Conservation (phyloP, 495 filamentous ascomycete genomes). For the Saxophila tyrrhenica region DNA sequence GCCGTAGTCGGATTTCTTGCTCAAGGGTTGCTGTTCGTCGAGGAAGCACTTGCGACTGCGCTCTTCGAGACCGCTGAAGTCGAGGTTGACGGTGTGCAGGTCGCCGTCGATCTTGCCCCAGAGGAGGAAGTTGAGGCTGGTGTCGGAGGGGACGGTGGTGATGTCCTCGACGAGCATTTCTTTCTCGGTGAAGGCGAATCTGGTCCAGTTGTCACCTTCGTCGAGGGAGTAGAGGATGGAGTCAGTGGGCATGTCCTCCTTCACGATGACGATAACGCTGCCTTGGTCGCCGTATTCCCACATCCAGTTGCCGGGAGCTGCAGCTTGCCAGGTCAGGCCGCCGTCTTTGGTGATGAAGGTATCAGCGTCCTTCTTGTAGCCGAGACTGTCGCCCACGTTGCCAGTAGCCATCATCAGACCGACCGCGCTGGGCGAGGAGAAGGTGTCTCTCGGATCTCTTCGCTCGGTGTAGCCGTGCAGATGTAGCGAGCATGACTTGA, state of each 20-base stretch:
- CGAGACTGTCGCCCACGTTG: conserved; percentile 69
- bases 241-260: conserved; percentile 51
- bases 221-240: conserved; percentile 65
- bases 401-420: conserved; percentile 86
- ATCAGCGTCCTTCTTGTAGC: conserved; percentile 48
- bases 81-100: conserved; percentile 63
- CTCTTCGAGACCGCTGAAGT: conserved; percentile 70
- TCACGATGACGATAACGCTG: conserved; percentile 75
- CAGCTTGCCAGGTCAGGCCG: conserved; percentile 74
- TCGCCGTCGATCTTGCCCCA: conserved; percentile 55
- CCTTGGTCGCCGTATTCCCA: conserved; percentile 96
- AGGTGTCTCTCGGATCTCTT: conserved; percentile 62
- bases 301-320: conserved; percentile 73
- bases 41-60: conserved; percentile 49
- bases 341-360: conserved; percentile 85
- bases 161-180: conserved; percentile 64
- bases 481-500: conserved; percentile 69
- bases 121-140: conserved; percentile 76
- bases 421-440: conserved; percentile 76
- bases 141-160: conserved; percentile 79
- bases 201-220: conserved; percentile 62
- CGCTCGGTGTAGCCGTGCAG: conserved; percentile 93
- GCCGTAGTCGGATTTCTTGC: conserved; percentile 59
- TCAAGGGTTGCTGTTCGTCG: conserved; percentile 47
- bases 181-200: conserved; percentile 58